Base-by-base conservation (phyloP, 352 stramenopile genomes). In the Aphanomyces invadans region DNA sequence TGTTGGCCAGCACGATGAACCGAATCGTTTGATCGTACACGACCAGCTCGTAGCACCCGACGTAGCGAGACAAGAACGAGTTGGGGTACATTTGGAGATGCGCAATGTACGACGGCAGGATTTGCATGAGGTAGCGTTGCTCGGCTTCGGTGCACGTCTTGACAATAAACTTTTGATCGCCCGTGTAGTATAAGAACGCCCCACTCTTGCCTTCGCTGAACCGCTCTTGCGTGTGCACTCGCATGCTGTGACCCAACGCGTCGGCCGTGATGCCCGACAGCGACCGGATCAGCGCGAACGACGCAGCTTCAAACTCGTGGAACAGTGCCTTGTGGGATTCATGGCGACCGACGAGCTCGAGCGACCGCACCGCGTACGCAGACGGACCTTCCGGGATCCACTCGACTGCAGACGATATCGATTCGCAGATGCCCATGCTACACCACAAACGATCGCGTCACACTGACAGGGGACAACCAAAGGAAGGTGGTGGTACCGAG, bases 161-260 rank as follows among this genome's bases (percentile, higher is more conserved):
- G 65, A 96, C 76, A 29, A 96, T 95, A 64, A 90, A 96, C 51
- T 80, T 76, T 64, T 94, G 83, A 62, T 96, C 86, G 42, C 85
- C 66, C 1, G 87, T 94, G 75, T 92, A 96, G 62, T 95, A 96
- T 39, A 96, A 75, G 62, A 95, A 96, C 9, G 86, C 90, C 11
- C 87, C 87, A 53, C 82, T 92, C 74, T 96, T 96, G 69, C 86
- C 86, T 74, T 94, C 84, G 39, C 83, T 93, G 64, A 94, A 95
- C n/a, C 85, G 78, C 62, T 96, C 86, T 33, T 86, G 83, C 3
- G 86, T 92, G 44, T 83, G 85, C 0, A 81, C 84, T 0, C 77
- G 73, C 49, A 95, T 93, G 11, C 84, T 93, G 62, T 85, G 73
- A 45, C 89, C 79, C 52, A 92, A 92, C 49, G 70, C 80, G 39